Evolutionary conservation across 228 moss, liverwort and hornwort species (phyloP).

Genomic region (Sphagnum magellanicum): DNA sequence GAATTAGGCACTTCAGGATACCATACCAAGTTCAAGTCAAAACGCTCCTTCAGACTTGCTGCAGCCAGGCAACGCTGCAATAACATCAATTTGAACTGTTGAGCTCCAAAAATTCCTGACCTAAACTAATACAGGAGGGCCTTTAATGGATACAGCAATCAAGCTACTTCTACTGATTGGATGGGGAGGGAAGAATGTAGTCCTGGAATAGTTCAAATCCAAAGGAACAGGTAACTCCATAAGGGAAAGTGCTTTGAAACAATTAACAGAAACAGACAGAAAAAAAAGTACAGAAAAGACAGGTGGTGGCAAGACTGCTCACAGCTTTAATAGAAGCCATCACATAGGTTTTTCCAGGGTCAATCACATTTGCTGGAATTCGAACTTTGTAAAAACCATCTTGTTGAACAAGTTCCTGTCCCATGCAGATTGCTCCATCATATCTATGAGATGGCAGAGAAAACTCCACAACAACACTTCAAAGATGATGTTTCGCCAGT

Average conservation of each 20-base stretch:
- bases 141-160: background rate
- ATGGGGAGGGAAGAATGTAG: too few species aligned
- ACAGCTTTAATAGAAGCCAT: conserved; percentile 85
- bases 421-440: conserved; percentile 1
- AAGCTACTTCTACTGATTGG: background rate
- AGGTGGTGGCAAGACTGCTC: conserved; percentile 17
- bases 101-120: background rate
- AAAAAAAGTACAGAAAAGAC: background rate
- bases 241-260: too few species aligned
- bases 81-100: background rate
- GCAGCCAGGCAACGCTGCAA: conserved; percentile 56
- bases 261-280: background rate
- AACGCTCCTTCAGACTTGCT: conserved; percentile 51
- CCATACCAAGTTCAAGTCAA: conserved; percentile 50
- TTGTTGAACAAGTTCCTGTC: conserved; percentile 60
- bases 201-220: too few species aligned
- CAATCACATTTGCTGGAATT: conserved; percentile 60
- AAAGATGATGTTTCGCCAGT: too few species aligned
- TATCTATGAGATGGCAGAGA: background rate
- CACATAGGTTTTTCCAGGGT: conserved; percentile 44
- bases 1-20: background rate
- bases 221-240: too few species aligned
- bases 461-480: background rate
- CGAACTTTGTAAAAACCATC: conserved; percentile 85
- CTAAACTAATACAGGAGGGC: background rate